A percentile compares a stretch with the other conserved stretches of the same genome.
These are phyloP conservation scores for Aspergillus sp. DNA, from an alignment of 2,329 filamentous ascomycete genomes.

Conservation along the genomic window DNA sequence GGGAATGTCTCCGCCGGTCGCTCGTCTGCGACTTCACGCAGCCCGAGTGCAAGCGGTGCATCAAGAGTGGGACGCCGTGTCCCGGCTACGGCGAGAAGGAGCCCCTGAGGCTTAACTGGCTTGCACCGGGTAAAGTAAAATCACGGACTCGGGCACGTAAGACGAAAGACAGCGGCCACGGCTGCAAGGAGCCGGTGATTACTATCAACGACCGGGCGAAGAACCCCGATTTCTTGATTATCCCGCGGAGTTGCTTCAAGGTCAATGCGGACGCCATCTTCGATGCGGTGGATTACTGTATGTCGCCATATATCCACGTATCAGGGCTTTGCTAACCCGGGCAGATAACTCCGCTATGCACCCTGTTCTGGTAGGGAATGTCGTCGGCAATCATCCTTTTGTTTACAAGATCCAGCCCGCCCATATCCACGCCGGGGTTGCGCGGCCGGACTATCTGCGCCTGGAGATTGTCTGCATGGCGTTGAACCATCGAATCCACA, in stretches of 20 bases:
- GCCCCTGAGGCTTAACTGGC: conserved; percentile 28
- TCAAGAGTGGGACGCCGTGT: conserved; percentile 33
- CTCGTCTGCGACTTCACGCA: conserved; percentile 42
- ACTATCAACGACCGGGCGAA: background rate
- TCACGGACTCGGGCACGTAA: background rate
- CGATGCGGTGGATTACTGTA: background rate
- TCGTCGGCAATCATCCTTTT: background rate
- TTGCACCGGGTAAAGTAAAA: background rate
- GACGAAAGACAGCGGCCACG: too few relatives aligned
- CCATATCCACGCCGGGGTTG: conserved; percentile 16
- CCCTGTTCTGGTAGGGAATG: background rate
- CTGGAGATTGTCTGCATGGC: conserved; percentile 33
- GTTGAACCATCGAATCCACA: conserved; percentile 36
- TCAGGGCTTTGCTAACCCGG: background rate
- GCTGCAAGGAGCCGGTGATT: too few relatives aligned
- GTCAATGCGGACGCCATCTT: background rate
- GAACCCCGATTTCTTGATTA: background rate
- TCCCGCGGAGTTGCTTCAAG: background rate
- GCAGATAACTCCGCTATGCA: background rate
- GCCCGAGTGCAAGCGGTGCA: conserved; percentile 41
- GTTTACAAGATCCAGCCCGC: background rate
- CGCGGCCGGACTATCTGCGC: conserved; percentile 28
- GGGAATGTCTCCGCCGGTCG: conserved; percentile 44
- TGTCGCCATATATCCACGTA: background rate
- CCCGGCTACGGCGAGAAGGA: conserved; percentile 42